Percentiles rank a stretch among this genome's conserved stretches.
Evolutionary conservation across 2,329 filamentous ascomycete species (phyloP).

Genomic region (Hypocrella siamensis): DNA sequence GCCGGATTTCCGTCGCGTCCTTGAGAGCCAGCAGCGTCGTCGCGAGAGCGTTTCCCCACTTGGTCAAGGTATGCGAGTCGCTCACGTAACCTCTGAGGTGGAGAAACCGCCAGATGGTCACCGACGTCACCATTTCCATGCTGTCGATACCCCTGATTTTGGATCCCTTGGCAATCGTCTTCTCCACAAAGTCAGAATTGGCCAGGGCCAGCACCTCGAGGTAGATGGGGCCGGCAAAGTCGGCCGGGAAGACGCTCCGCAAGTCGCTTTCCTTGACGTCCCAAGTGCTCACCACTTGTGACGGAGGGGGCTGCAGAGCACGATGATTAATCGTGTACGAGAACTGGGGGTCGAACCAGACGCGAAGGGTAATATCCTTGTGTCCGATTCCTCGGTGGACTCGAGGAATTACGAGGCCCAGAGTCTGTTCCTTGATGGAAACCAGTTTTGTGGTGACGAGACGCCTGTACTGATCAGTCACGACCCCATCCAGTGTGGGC

Average conservation of each 20-base stretch:
- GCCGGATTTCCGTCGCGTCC: constrained; percentile 29
- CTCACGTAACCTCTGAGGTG: constrained; percentile 79
- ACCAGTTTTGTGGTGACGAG: constrained; percentile 62
- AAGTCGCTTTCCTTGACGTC: constrained; percentile 48
- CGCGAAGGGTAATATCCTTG: constrained; percentile 60
- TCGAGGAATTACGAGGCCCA: constrained; percentile 63
- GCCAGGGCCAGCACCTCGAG: constrained; percentile 52
- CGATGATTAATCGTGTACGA: constrained; percentile 52
- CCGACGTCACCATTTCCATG: constrained; percentile 50
- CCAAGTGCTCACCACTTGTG: constrained; percentile 43
- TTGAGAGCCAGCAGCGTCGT: constrained; percentile 49
- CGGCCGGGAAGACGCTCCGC: constrained; percentile 29
- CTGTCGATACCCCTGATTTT: constrained; percentile 46
- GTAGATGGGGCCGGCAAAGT: constrained; percentile 27
- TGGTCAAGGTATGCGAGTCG: constrained; percentile 60
- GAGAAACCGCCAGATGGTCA: constrained; percentile 77
- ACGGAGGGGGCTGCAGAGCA: constrained; percentile 30
- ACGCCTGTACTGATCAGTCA: constrained; percentile 64
- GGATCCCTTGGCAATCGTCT: constrained; percentile 47
- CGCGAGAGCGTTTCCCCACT: constrained; percentile 69
- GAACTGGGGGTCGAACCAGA: constrained; percentile 68
- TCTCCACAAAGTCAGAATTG: constrained; percentile 52
- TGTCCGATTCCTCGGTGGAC: constrained; percentile 73
- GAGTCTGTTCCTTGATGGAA: constrained; percentile 57
- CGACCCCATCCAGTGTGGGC: constrained; percentile 74